phyloP scores from a whole-genome alignment of 1,139 yeast genomes.

The Pichia sp. region DNA sequence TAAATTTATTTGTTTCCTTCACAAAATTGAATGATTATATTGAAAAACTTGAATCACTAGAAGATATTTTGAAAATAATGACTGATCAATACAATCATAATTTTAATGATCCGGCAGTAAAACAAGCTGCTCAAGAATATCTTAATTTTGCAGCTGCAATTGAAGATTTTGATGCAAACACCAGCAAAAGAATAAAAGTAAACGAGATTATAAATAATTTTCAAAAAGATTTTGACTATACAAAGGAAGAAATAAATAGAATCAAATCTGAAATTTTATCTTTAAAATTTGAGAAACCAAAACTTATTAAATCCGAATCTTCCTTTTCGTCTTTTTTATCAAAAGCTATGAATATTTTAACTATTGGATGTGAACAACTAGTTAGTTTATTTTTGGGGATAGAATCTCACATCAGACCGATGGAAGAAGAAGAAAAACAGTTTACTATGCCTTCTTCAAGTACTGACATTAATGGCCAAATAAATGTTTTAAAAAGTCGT shows the following conservation, averaged over 20 bases:
- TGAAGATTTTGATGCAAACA: background rate
- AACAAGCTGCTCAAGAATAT: conserved; percentile 57
- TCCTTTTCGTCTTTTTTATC: background rate
- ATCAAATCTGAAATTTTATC: conserved; percentile 5
- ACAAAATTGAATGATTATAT: background rate
- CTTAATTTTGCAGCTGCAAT: conserved; percentile 42
- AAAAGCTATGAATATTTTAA: background rate
- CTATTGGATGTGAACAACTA: conserved; percentile 4
- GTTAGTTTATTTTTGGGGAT: conserved; percentile 16
- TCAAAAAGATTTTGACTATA: background rate
- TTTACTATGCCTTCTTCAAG: background rate
- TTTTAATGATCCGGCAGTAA: conserved; percentile 85
- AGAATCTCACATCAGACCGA: conserved; percentile 1
- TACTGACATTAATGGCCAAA: conserved; percentile 8
- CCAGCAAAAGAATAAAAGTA: background rate
- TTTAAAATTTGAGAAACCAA: background rate
- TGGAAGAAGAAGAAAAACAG: background rate
- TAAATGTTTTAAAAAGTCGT: conserved; percentile 10
- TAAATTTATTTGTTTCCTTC: background rate
- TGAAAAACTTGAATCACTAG: conserved; percentile 30
- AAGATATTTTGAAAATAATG: conserved; percentile 40
- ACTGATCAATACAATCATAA: conserved; percentile 71
- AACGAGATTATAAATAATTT: background rate
- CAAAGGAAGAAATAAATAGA: conserved; percentile 1
- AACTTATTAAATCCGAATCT: background rate